These are phyloP conservation scores for Fusarium pilosicola DNA, from an alignment of 2,329 filamentous ascomycete genomes.

Conservation along the genomic window DNA sequence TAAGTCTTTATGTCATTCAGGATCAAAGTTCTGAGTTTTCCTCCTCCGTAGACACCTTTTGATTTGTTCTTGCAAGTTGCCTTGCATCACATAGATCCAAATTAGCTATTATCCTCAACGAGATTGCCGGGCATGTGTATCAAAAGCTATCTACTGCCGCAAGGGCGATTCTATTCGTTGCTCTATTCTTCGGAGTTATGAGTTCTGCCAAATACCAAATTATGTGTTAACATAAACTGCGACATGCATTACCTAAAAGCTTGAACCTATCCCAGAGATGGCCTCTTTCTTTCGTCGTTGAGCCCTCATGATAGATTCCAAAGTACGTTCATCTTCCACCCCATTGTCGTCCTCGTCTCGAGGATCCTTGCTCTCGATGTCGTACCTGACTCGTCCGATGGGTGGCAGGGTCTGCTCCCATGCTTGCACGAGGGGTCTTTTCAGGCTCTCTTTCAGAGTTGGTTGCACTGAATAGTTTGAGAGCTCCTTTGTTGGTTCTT, in stretches of 20 bases:
- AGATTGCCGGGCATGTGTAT: background rate
- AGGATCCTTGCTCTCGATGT: background rate
- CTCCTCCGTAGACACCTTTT: background rate
- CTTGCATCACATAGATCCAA: background rate
- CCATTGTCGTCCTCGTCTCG: background rate
- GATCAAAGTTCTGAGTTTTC: too few species aligned
- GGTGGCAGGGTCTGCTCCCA: background rate
- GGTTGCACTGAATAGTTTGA: background rate
- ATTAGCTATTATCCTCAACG: background rate
- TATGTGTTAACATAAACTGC: background rate
- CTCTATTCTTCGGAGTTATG: background rate
- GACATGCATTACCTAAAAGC: background rate
- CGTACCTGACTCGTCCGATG: background rate
- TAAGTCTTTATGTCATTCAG: too few species aligned
- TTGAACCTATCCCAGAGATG: background rate
- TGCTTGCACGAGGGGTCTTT: background rate
- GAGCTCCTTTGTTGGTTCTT: background rate
- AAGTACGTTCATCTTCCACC: background rate
- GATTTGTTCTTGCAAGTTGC: background rate
- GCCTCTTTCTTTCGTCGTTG: background rate
- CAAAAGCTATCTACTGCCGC: background rate
- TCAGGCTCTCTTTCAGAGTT: background rate
- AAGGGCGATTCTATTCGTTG: background rate
- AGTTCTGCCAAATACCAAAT: background rate
- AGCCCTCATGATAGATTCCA: constrained; percentile 1